A percentile compares a stretch with the other conserved stretches of the same genome.
These are phyloP conservation scores for Kuraishia borneana DNA, from an alignment of 805 yeast genomes.

Conservation along the genomic window DNA sequence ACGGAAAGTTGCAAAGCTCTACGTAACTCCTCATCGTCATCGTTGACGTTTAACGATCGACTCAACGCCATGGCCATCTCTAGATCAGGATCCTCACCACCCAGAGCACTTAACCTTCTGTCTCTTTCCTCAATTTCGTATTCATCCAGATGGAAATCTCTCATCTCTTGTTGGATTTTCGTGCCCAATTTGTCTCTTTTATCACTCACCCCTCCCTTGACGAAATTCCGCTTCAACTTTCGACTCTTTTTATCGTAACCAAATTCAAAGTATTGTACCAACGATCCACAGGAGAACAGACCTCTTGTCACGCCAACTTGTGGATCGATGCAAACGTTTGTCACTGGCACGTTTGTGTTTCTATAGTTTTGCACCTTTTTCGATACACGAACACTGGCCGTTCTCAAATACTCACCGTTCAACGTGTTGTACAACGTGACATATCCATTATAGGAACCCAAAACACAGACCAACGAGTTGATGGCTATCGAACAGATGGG, in stretches of 20 bases:
- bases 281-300: slow-evolving; percentile 26
- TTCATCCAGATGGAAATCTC: slow-evolving; percentile 16
- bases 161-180: slow-evolving; percentile 6
- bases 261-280: slow-evolving; percentile 34
- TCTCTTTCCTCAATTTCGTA: slow-evolving; percentile 13
- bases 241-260: slow-evolving; percentile 19
- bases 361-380: slow-evolving; percentile 13
- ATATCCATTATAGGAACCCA: slow-evolving; percentile 32
- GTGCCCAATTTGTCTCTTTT: neutral
- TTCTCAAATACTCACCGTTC: slow-evolving; percentile 29
- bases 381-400: slow-evolving; percentile 20
- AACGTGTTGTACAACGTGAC: slow-evolving; percentile 28
- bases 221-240: slow-evolving; percentile 1
- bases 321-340: slow-evolving; percentile 16
- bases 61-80: slow-evolving; percentile 31
- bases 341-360: slow-evolving; percentile 15
- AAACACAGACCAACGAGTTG: slow-evolving; percentile 17
- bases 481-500: slow-evolving; percentile 15
- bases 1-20: no score
- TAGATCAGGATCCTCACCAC: slow-evolving; percentile 28
- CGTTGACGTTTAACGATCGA: slow-evolving; percentile 12
- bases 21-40: slow-evolving; percentile 20
- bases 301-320: slow-evolving; percentile 20
- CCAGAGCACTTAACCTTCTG: slow-evolving; percentile 31
- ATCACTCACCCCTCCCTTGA: neutral